phyloP scores from a whole-genome alignment of 2,329 filamentous ascomycete species.

The Hymenoscyphus scutula region DNA sequence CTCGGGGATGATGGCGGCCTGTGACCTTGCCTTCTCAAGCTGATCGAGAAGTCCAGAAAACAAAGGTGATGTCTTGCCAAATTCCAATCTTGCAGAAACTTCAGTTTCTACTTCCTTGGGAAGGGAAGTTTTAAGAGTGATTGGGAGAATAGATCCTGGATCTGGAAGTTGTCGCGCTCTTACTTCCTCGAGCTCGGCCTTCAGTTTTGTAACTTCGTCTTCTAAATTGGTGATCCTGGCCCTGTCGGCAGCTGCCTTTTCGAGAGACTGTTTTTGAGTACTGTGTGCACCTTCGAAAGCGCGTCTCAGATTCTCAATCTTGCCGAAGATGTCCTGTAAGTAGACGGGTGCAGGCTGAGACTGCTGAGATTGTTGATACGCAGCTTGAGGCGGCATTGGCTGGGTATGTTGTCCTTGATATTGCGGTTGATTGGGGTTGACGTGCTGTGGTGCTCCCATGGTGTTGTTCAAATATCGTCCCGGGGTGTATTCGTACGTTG shows the following conservation, averaged over 20 bases:
- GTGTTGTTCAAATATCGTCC: background rate
- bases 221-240: background rate
- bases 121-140: no score
- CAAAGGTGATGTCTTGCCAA: no score
- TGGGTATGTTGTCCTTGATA: background rate
- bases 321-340: background rate
- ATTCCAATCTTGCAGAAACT: no score
- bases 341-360: background rate
- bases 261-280: background rate
- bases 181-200: no score
- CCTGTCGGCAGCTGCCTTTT: background rate
- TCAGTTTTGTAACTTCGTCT: background rate
- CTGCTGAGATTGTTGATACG: background rate
- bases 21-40: no score
- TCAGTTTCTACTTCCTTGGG: no score
- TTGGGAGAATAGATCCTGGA: no score
- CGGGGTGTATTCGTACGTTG: background rate
- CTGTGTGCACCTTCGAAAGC: background rate
- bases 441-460: background rate
- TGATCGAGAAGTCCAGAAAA: no score
- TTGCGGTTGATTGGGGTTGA: background rate
- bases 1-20: no score
- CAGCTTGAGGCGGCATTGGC: background rate
- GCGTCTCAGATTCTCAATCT: background rate
- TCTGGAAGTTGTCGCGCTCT: no score